phyloP scores from a whole-genome alignment of 1,284 basidiomycete species.

The Malassezia restricta region DNA sequence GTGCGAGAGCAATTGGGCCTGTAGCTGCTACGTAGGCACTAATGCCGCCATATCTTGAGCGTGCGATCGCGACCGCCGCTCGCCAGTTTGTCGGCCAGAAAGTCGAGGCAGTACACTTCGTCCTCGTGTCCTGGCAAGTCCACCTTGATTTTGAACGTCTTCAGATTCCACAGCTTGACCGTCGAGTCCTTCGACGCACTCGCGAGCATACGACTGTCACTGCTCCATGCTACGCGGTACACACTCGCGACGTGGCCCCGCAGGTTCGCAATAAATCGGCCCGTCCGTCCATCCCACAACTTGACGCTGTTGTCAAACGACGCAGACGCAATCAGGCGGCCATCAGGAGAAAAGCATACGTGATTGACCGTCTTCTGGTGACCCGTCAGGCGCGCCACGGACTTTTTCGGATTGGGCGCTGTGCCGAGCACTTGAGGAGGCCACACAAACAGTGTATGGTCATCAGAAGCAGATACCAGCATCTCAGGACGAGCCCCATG shows the following conservation, averaged over 20 bases:
- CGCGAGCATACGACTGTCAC: constrained; percentile 78
- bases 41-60: constrained; percentile 50
- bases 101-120: constrained; percentile 84
- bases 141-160: constrained; percentile 62
- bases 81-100: constrained; percentile 77
- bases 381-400: constrained; percentile 73
- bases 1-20: constrained; percentile 42
- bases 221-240: constrained; percentile 86
- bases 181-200: constrained; percentile 93
- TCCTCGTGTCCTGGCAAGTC: constrained; percentile 93
- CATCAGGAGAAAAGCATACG: constrained; percentile 89
- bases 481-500: constrained; percentile 56
- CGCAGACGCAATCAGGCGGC: constrained; percentile 75
- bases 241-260: constrained; percentile 88
- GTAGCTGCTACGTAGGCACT: constrained; percentile 5
- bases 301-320: constrained; percentile 85
- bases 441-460: constrained; percentile 57
- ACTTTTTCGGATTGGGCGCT: constrained; percentile 62
- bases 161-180: constrained; percentile 49
- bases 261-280: constrained; percentile 62
- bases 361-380: constrained; percentile 93
- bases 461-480: constrained; percentile 81
- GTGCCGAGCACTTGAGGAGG: constrained; percentile 29
- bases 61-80: constrained; percentile 66
- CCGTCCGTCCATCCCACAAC: constrained; percentile 68